Percentiles rank a stretch among this genome's conserved stretches.
phyloP scores from a whole-genome alignment of 2,329 filamentous ascomycete species.

The Penicillium sp. region DNA sequence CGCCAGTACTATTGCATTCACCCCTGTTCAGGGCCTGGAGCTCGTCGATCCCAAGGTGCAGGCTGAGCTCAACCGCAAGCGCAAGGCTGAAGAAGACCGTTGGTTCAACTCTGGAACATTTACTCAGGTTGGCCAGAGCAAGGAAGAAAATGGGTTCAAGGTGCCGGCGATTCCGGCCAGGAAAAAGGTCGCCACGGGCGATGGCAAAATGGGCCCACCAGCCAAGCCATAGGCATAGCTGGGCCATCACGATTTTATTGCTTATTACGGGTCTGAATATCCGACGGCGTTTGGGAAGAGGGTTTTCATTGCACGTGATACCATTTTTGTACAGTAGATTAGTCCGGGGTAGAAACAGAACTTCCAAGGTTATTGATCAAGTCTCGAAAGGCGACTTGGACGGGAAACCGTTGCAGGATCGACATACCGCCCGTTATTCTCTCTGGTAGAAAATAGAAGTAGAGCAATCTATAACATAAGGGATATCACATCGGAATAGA shows the following conservation, averaged over 20 bases:
- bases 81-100: slow-evolving; percentile 87
- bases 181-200: slow-evolving; percentile 68
- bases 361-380: no score
- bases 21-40: slow-evolving; percentile 89
- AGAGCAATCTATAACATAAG: background rate
- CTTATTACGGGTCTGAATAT: slow-evolving; percentile 13
- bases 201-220: slow-evolving; percentile 51
- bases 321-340: slow-evolving; percentile 15
- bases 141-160: slow-evolving; percentile 66
- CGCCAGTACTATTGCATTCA: slow-evolving; percentile 84
- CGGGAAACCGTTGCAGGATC: background rate
- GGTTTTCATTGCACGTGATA: slow-evolving; percentile 16
- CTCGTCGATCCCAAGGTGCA: slow-evolving; percentile 89
- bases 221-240: slow-evolving; percentile 27
- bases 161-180: slow-evolving; percentile 68
- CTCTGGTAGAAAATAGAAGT: background rate
- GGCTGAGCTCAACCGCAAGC: slow-evolving; percentile 80
- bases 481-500: background rate
- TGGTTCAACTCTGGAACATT: slow-evolving; percentile 99
- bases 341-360: background rate
- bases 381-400: background rate
- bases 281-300: slow-evolving; percentile 17
- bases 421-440: background rate
- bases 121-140: slow-evolving; percentile 65
- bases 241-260: slow-evolving; percentile 1